Base-by-base conservation (phyloP, 192 early-diverging fungal genomes). In the Dimargaris cristalligena region DNA sequence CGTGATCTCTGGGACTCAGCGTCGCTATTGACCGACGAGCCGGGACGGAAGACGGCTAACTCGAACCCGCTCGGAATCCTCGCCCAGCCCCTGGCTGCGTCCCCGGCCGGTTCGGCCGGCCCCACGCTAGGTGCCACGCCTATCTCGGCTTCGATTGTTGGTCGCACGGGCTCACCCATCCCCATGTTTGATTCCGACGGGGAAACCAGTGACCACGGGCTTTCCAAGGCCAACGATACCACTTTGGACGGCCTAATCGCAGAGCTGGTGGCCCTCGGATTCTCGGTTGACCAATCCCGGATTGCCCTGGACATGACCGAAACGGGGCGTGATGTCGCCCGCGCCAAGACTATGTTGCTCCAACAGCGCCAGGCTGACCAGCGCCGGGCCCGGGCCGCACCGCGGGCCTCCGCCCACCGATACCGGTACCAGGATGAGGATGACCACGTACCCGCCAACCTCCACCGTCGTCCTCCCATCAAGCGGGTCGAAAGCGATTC, bases 191-290 rank as follows among this genome's bases (percentile, higher is more conserved):
- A 38, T n/a, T n/a, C 55, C 0, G 55, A 57, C 33, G 55, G 38
- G 3, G 32, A 32, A 4, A 4, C 10, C 13, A n/a, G 14, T 14
- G 55, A n/a, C 23, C 13, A 3, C 0, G 28, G 18, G 18, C 22
- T 34, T 11, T 9, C 32, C 1, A 10, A 3, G 0, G 55, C 35
- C 16, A 6, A 6, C 16, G 55, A 57, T 35, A 57, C 55, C 10
- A n/a, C 55, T n/a, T n/a, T 57, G 22, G 55, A 57, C 33, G 32
- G 22, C 3, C 1, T 35, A 4, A 77, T 92, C 60, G 81, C 86
- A 3, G 77, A 84, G 68, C 74, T 95, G 41, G 77, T 81, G 16
- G 80, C 78, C 29, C 88, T 90, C 80, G 90, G 90, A 0, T 95
- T 91, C 63, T 74, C 84, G 23, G 67, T 67, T 0, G 75, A 78